phyloP scores from a whole-genome alignment of 2,329 filamentous ascomycete genomes.

The Trichoderma brevicompactum region DNA sequence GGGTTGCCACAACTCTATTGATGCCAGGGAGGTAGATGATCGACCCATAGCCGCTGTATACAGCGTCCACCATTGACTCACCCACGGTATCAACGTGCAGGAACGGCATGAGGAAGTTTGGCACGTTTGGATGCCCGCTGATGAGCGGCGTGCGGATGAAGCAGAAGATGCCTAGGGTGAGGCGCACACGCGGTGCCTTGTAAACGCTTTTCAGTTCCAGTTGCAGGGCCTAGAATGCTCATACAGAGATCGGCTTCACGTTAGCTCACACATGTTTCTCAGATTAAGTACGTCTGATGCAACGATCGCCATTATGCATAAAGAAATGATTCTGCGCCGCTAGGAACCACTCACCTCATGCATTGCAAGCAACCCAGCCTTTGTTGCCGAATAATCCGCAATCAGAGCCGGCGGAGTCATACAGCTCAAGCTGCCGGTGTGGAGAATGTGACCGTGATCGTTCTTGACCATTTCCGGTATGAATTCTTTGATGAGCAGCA shows the following conservation, averaged over 20 bases:
- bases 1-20: conserved; percentile 34
- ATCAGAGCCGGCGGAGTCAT: conserved; percentile 58
- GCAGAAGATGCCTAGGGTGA: conserved; percentile 39
- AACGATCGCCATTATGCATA: no score
- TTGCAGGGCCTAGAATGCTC: conserved; percentile 35
- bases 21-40: conserved; percentile 40
- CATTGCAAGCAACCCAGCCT: conserved; percentile 45
- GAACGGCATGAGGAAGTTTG: conserved; percentile 39
- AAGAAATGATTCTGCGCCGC: no score
- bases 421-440: conserved; percentile 62
- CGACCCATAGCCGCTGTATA: conserved; percentile 41
- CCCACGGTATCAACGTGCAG: conserved; percentile 42
- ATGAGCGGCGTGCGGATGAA: conserved; percentile 43
- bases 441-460: conserved; percentile 69
- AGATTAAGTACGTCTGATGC: no score
- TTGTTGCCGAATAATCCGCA: conserved; percentile 64
- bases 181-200: conserved; percentile 37
- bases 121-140: conserved; percentile 35
- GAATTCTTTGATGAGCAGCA: conserved; percentile 62
- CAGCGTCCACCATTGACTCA: conserved; percentile 36
- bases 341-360: conserved; percentile 34
- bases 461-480: conserved; percentile 59
- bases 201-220: conserved; percentile 40
- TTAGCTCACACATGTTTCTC: neutral
- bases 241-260: neutral